phyloP scores from a whole-genome alignment of 208 protist genomes.

The Trypanosoma boissoni region DNA sequence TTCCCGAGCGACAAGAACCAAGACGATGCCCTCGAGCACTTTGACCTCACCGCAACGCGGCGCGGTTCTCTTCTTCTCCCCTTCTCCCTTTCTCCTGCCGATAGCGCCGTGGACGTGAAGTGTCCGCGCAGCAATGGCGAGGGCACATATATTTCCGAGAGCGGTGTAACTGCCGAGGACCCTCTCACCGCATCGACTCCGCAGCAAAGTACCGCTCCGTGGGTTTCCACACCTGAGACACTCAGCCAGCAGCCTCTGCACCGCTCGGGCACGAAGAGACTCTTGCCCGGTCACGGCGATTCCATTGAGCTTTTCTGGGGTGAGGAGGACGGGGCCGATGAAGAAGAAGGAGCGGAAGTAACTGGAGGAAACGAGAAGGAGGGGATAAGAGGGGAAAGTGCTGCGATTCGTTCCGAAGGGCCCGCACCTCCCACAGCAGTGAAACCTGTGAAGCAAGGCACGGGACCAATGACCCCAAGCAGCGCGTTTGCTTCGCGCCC shows the following conservation, averaged over 20 bases:
- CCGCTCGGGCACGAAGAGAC: too few relatives aligned
- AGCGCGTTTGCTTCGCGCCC: neutral
- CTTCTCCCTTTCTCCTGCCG: neutral
- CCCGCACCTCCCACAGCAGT: too few relatives aligned
- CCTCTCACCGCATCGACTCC: neutral
- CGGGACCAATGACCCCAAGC: conserved; percentile 15
- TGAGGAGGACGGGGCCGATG: conserved; percentile 1
- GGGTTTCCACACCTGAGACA: neutral
- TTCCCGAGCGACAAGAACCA: too few relatives aligned
- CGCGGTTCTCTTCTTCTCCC: neutral
- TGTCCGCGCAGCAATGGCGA: too few relatives aligned
- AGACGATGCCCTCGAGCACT: conserved; percentile 14
- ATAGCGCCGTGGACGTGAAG: neutral
- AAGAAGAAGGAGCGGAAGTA: neutral
- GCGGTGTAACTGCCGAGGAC: too few relatives aligned
- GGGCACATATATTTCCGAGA: too few relatives aligned
- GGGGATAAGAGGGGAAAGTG: too few relatives aligned
- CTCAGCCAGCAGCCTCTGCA: too few relatives aligned
- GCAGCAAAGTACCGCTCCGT: neutral
- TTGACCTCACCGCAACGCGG: conserved; percentile 13
- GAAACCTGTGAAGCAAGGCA: too few relatives aligned
- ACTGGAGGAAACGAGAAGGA: neutral
- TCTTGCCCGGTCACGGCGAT: neutral
- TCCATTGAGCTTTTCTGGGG: conserved; percentile 21
- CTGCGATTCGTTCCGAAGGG: too few relatives aligned